Evolutionary conservation across 169 alveolate species (phyloP).

Genomic region (Pseudocohnilembus persalinus): DNA sequence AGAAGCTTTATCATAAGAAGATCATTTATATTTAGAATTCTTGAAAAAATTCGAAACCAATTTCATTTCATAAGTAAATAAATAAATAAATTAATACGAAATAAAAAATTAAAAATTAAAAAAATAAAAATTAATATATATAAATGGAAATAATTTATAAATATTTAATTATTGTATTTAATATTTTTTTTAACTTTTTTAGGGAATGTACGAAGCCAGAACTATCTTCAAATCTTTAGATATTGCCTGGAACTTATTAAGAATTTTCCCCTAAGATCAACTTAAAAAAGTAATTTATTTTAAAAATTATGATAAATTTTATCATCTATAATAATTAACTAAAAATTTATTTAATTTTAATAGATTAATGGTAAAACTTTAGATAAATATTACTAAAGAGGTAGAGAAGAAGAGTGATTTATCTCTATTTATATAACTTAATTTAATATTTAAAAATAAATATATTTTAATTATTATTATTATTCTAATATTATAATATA

Average conservation of each 20-base stretch:
- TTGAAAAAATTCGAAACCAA: slow-evolving; percentile 98
- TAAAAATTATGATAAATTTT: too few relatives aligned
- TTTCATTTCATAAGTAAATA: slow-evolving; percentile 85
- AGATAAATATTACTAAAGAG: neutral
- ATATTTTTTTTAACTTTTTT: slow-evolving; percentile 45
- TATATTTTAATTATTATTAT: too few relatives aligned
- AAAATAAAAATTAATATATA: too few relatives aligned
- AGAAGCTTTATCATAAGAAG: slow-evolving; percentile 99
- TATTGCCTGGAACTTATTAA: slow-evolving; percentile 97
- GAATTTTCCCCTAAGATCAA: slow-evolving; percentile 99
- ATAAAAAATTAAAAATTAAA: neutral
- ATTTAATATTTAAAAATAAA: too few relatives aligned
- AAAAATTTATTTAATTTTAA: neutral
- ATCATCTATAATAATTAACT: neutral
- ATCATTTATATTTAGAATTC: slow-evolving; percentile 96
- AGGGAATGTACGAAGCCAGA: slow-evolving; percentile 98
- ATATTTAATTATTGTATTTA: neutral
- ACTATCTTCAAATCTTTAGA: slow-evolving; percentile 97
- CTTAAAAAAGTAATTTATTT: slow-evolving; percentile 88
- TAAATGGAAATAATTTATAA: neutral
- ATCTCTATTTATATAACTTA: too few relatives aligned
- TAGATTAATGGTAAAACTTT: neutral
- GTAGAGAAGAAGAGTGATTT: neutral
- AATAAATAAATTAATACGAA: neutral
- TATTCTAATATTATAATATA: too few relatives aligned